A percentile compares a stretch with the other conserved stretches of the same genome.
These are phyloP conservation scores for Boletus speciosus DNA, from an alignment of 768 basidiomycete species.

Conservation along the genomic window DNA sequence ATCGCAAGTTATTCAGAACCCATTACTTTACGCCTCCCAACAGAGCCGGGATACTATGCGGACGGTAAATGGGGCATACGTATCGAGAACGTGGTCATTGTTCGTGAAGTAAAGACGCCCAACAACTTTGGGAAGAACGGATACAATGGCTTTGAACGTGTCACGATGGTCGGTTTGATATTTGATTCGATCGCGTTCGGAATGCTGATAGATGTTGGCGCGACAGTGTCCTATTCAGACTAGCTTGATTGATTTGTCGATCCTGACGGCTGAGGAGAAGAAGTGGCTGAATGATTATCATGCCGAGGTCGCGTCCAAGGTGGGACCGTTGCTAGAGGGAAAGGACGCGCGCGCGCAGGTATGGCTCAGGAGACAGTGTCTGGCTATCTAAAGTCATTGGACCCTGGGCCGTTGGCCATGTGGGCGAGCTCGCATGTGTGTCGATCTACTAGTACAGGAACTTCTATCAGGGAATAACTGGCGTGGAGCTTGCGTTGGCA, in stretches of 20 bases:
- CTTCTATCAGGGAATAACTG: not conserved
- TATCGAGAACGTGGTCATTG: constrained; percentile 86
- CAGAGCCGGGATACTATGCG: constrained; percentile 88
- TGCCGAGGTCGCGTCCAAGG: constrained; percentile 53
- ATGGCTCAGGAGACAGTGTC: constrained; percentile 23
- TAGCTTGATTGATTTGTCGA: constrained; percentile 61
- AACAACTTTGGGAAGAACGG: constrained; percentile 79
- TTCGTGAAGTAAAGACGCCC: constrained; percentile 65
- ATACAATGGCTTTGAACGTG: constrained; percentile 78
- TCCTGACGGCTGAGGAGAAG: constrained; percentile 68
- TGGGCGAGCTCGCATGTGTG: not conserved
- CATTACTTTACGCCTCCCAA: not conserved
- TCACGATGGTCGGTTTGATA: constrained; percentile 71
- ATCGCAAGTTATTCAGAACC: not conserved
- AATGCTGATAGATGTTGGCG: not conserved
- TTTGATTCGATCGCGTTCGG: not conserved
- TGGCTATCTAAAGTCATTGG: constrained; percentile 2
- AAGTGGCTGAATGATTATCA: constrained; percentile 87
- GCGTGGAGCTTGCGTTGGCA: not conserved
- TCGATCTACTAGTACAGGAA: not conserved
- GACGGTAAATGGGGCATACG: constrained; percentile 92
- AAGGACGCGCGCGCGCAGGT: constrained; percentile 30
- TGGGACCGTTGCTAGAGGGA: constrained; percentile 51
- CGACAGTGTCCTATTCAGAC: constrained; percentile 78
- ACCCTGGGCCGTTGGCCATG: not conserved